Conservation (phyloP, 495 filamentous ascomycete genomes). For the Polyplosphaeria fusca region DNA sequence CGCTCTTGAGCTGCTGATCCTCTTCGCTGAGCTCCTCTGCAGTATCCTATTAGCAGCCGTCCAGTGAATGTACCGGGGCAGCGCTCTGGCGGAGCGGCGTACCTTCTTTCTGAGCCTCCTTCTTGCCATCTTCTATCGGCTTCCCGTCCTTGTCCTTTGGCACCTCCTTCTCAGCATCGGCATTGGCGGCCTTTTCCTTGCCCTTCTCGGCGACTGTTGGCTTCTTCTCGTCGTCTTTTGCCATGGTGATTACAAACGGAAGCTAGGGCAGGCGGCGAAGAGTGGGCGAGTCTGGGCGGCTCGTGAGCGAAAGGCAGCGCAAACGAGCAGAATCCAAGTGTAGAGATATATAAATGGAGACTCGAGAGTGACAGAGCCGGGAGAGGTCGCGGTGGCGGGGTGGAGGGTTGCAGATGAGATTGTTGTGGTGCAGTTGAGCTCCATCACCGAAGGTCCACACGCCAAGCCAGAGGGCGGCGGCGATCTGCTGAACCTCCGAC, state of each 20-base stretch:
- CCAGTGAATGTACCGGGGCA: not conserved
- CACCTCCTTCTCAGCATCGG: slow-evolving; percentile 62
- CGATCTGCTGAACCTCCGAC: no score
- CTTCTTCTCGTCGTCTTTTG: slow-evolving; percentile 79
- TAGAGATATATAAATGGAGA: not conserved
- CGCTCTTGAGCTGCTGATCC: slow-evolving; percentile 94
- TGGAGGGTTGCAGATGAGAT: not conserved
- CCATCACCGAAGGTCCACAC: not conserved
- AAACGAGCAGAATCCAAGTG: no score
- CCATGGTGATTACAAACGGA: slow-evolving; percentile 57
- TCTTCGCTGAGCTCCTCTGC: slow-evolving; percentile 93
- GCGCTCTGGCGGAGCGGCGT: slow-evolving; percentile 23
- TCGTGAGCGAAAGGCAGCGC: not conserved
- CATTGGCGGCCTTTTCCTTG: slow-evolving; percentile 64
- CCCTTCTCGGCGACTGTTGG: slow-evolving; percentile 85
- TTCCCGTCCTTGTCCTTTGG: slow-evolving; percentile 67
- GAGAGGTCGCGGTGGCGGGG: not conserved
- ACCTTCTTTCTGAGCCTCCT: slow-evolving; percentile 37
- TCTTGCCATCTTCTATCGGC: slow-evolving; percentile 67
- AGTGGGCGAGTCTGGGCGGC: not conserved
- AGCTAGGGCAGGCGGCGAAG: slow-evolving; percentile 29
- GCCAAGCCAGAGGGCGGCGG: no score
- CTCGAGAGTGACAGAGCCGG: not conserved
- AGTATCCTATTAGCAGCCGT: slow-evolving; percentile 22
- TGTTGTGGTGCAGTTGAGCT: not conserved